phyloP scores from a whole-genome alignment of 306 rosid species.

The Gastrolobium bilobum region DNA sequence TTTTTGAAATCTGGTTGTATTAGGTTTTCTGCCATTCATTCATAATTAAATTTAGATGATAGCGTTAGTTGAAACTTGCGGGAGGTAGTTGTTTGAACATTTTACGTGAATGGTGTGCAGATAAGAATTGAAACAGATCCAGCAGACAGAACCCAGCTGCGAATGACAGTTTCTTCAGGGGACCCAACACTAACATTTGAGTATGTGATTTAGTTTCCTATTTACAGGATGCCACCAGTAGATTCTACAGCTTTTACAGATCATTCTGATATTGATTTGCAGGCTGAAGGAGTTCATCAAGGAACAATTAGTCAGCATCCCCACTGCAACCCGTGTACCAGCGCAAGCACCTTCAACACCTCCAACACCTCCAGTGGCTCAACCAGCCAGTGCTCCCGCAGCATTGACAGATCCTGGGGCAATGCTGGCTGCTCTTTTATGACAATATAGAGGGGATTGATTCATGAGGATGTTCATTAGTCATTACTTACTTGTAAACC shows the following conservation, averaged over 20 bases:
- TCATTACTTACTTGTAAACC: conserved; percentile 65
- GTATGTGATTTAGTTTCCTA: conserved; percentile 63
- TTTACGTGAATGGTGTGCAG: conserved; percentile 57
- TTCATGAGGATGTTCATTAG: conserved; percentile 55
- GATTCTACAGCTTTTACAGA: conserved; percentile 1
- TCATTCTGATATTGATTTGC: conserved; percentile 49
- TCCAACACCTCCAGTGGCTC: conserved; percentile 65
- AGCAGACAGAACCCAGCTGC: conserved; percentile 97
- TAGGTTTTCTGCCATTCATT: background rate
- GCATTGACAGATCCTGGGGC: conserved; percentile 91
- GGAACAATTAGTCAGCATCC: conserved; percentile 83
- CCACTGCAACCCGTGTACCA: conserved; percentile 56
- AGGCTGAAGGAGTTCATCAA: conserved; percentile 97
- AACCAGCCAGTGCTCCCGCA: conserved; percentile 59
- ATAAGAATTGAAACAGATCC: conserved; percentile 96
- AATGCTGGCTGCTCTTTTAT: conserved; percentile 93
- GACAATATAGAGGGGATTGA: conserved; percentile 52
- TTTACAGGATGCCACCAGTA: background rate
- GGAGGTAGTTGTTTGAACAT: conserved; percentile 40
- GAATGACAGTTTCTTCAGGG: conserved; percentile 98
- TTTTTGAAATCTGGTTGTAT: background rate
- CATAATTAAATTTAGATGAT: conserved; percentile 37
- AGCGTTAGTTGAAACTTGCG: background rate
- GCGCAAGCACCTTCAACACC: conserved; percentile 58
- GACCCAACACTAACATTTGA: conserved; percentile 88